phyloP scores from a whole-genome alignment of 2,329 filamentous ascomycete species.

The Colletotrichum tropicicola region DNA sequence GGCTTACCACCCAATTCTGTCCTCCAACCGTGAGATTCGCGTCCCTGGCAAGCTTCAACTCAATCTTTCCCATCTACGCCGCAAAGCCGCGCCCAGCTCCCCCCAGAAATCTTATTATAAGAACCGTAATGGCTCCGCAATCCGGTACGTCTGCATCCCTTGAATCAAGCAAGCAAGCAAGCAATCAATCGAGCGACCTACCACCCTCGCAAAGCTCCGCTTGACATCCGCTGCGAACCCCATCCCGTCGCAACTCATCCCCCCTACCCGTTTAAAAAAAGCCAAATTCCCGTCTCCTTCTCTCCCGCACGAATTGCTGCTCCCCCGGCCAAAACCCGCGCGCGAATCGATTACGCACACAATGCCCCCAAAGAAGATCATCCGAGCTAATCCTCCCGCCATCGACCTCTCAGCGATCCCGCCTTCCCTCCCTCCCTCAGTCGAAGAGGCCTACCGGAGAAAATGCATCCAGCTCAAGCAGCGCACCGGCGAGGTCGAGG shows the following conservation, averaged over 20 bases:
- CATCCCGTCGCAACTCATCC: slow-evolving; percentile 22
- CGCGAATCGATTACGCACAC: slow-evolving; percentile 2
- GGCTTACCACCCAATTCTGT: slow-evolving; percentile 15
- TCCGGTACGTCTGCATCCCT: slow-evolving; percentile 29
- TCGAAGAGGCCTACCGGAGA: slow-evolving; percentile 93
- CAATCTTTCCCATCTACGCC: neutral
- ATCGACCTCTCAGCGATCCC: slow-evolving; percentile 56
- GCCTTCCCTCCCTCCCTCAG: slow-evolving; percentile 80
- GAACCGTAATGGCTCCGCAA: slow-evolving; percentile 29
- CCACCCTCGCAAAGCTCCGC: slow-evolving; percentile 27
- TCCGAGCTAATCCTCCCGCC: slow-evolving; percentile 45
- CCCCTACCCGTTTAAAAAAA: neutral
- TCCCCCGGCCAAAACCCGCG: neutral
- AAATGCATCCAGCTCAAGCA: slow-evolving; percentile 97
- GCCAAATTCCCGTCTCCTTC: slow-evolving; percentile 7
- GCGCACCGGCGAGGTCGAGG: slow-evolving; percentile 90
- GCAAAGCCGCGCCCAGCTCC: neutral
- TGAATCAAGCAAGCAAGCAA: neutral
- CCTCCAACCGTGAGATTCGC: slow-evolving; percentile 16
- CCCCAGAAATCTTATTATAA: neutral
- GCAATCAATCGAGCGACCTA: neutral
- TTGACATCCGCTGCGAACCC: slow-evolving; percentile 27
- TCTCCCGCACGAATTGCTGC: neutral
- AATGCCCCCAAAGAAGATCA: slow-evolving; percentile 47
- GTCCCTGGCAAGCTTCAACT: slow-evolving; percentile 11